A percentile compares a stretch with the other conserved stretches of the same genome.
Conservation (phyloP, 176 grass and related monocot species). For the Chloris gayana region DNA sequence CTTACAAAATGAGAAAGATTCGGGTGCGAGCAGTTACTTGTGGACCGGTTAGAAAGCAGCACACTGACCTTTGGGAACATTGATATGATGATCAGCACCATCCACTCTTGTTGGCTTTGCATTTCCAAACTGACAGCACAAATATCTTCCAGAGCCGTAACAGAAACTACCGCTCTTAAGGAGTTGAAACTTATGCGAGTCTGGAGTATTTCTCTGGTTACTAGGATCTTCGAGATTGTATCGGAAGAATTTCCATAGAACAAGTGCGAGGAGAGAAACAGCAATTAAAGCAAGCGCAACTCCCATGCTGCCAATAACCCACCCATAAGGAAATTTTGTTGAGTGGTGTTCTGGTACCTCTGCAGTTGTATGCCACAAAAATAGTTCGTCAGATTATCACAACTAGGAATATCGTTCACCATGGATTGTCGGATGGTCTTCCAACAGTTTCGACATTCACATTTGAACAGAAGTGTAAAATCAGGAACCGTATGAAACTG, state of each 20-base stretch:
- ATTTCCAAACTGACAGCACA: conserved; percentile 85
- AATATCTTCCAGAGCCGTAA: conserved; percentile 87
- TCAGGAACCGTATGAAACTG: background rate
- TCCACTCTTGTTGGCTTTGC: conserved; percentile 56
- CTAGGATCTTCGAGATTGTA: conserved; percentile 48
- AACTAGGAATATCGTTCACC: conserved; percentile 16
- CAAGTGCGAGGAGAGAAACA: conserved; percentile 62
- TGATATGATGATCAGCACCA: conserved; percentile 59
- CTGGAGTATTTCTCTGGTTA: conserved; percentile 59
- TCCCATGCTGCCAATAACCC: conserved; percentile 95
- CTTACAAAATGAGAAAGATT: background rate
- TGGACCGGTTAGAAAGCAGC: conserved; percentile 10
- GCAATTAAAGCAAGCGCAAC: conserved; percentile 83
- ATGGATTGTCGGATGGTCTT: background rate
- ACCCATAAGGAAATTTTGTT: conserved; percentile 83
- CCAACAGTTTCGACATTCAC: background rate
- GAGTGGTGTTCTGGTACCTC: conserved; percentile 57
- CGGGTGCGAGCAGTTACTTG: background rate
- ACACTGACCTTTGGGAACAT: conserved; percentile 79
- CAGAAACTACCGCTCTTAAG: conserved; percentile 90
- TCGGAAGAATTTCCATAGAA: conserved; percentile 66
- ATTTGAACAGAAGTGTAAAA: background rate
- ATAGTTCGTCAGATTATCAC: conserved; percentile 32
- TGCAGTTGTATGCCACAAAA: conserved; percentile 40
- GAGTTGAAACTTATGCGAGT: conserved; percentile 81